These are phyloP conservation scores for Byssoonygena ceratinophila DNA, from an alignment of 2,329 filamentous ascomycete genomes.

Conservation along the genomic window DNA sequence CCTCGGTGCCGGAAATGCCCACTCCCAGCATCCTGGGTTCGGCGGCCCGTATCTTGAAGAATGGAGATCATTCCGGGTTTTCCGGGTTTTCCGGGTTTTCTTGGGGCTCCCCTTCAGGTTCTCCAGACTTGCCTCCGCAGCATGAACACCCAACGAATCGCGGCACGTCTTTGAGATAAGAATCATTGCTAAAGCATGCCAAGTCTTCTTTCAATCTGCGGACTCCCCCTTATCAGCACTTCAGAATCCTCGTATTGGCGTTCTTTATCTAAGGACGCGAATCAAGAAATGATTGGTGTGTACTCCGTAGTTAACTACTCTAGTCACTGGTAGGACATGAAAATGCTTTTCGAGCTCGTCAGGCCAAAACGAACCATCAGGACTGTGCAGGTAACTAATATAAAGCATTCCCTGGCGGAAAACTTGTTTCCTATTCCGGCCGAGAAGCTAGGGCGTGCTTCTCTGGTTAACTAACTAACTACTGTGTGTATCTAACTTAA, in stretches of 20 bases:
- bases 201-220: neutral
- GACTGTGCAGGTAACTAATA: too few relatives aligned
- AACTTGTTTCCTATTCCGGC: too few relatives aligned
- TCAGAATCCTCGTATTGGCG: neutral
- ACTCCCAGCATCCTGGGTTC: conserved; percentile 4
- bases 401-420: too few relatives aligned
- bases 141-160: neutral
- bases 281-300: neutral
- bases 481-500: neutral
- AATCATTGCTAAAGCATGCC: neutral
- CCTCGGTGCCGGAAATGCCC: neutral
- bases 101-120: too few relatives aligned
- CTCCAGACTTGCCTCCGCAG: neutral
- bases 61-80: neutral
- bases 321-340: too few relatives aligned
- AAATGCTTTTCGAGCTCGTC: neutral
- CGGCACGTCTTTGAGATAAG: neutral
- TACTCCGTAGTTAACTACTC: too few relatives aligned
- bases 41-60: neutral
- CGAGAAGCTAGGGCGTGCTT: neutral
- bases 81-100: neutral
- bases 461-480: neutral
- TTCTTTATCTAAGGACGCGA: neutral
- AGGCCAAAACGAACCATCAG: too few relatives aligned
- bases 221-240: neutral